These are phyloP conservation scores for Dioszegia aurantiaca DNA, from an alignment of 768 basidiomycete genomes.

Conservation along the genomic window DNA sequence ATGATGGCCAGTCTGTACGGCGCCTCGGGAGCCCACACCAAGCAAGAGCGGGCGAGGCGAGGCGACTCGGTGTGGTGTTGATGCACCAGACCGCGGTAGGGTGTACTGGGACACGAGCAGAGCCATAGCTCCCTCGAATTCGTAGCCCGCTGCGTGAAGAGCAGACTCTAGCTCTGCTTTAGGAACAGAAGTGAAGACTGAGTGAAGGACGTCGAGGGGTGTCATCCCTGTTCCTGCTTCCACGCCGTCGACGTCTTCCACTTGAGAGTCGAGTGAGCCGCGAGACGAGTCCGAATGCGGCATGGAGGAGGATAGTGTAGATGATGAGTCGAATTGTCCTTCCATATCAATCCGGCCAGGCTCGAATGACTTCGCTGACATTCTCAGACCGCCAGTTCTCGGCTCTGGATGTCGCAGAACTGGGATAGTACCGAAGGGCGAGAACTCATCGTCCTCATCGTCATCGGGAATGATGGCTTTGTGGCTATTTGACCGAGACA, in stretches of 20 bases:
- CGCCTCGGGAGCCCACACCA: constrained; percentile 36
- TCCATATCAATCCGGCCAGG: constrained; percentile 30
- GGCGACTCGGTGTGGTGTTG: constrained; percentile 48
- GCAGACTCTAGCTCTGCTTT: constrained; percentile 92
- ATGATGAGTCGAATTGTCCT: constrained; percentile 16
- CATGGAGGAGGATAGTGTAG: constrained; percentile 21
- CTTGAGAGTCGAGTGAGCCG: constrained; percentile 19
- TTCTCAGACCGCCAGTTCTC: constrained; percentile 52
- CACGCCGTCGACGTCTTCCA: constrained; percentile 7
- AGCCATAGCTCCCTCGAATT: constrained; percentile 93
- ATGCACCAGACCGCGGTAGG: constrained; percentile 56
- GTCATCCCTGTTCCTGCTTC: constrained; percentile 68
- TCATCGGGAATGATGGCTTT: constrained; percentile 59
- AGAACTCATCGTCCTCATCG: constrained; percentile 54
- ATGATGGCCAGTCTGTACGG: constrained; percentile 38
- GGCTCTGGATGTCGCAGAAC: constrained; percentile 65
- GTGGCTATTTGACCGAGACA: constrained; percentile 5
- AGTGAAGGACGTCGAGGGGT: constrained; percentile 90
- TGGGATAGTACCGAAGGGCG: constrained; percentile 55
- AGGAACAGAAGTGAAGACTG: constrained; percentile 86
- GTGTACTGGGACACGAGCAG: constrained; percentile 70
- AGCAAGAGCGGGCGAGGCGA: constrained; percentile 40
- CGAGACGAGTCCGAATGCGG: constrained; percentile 25
- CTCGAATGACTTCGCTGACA: constrained; percentile 59
- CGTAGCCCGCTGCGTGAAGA: constrained; percentile 77